A percentile compares a stretch with the other conserved stretches of the same genome.
Conservation (phyloP, 305 asterid genomes). For the Solanum hybrid region DNA sequence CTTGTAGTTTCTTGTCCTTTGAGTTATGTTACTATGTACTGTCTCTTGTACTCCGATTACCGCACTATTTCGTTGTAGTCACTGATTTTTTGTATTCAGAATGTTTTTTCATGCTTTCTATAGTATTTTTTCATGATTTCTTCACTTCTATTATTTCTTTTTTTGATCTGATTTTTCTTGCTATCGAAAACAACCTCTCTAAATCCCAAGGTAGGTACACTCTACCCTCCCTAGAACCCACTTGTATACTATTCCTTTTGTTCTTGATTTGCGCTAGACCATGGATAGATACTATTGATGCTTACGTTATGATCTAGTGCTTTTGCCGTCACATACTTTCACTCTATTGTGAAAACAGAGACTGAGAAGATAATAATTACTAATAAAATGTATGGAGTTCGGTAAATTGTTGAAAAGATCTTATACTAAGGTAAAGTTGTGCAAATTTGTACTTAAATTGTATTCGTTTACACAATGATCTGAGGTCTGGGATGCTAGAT, state of each 20-base stretch:
- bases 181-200: background rate
- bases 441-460: background rate
- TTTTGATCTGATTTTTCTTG: background rate
- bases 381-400: background rate
- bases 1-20: no score
- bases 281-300: background rate
- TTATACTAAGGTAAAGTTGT: background rate
- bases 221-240: background rate
- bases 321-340: background rate
- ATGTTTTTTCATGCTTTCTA: no score
- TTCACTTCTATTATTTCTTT: no score
- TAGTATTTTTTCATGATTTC: no score
- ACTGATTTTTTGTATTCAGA: no score
- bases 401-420: background rate
- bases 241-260: background rate
- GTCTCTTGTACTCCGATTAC: no score
- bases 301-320: background rate
- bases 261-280: background rate
- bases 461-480: background rate
- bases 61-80: no score
- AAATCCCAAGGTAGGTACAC: background rate
- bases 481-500: background rate
- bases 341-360: background rate
- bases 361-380: background rate
- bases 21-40: no score